phyloP scores from a whole-genome alignment of 768 basidiomycete genomes.

The Calocera viscosa region DNA sequence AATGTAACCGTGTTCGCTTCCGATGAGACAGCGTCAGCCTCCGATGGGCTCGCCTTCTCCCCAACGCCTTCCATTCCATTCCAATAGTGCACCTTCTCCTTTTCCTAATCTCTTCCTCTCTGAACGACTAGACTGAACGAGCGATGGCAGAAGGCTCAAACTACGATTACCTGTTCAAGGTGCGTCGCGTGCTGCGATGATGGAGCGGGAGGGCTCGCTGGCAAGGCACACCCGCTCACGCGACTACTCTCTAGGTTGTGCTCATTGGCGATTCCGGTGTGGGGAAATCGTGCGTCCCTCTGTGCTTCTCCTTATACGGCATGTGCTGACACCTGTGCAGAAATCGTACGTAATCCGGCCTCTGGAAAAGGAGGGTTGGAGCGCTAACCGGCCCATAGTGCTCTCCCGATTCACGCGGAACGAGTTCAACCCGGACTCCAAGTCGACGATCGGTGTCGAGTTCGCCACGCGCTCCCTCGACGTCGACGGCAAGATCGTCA shows the following conservation, averaged over 20 bases:
- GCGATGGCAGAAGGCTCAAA: constrained; percentile 93
- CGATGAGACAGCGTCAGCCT: constrained; percentile 6
- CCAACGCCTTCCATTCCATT: not conserved
- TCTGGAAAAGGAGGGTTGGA: not conserved
- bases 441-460: constrained; percentile 40
- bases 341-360: constrained; percentile 42
- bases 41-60: not conserved
- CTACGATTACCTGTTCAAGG: constrained; percentile 99
- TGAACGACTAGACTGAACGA: constrained; percentile 8
- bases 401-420: constrained; percentile 38
- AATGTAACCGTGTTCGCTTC: not conserved
- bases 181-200: constrained; percentile 25
- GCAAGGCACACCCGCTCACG: not conserved
- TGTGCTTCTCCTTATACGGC: constrained; percentile 8
- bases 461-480: constrained; percentile 35
- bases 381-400: constrained; percentile 23
- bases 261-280: constrained; percentile 98
- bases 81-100: not conserved
- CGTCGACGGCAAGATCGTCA: constrained; percentile 36
- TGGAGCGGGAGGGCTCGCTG: not conserved
- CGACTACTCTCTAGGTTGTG: constrained; percentile 53
- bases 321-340: constrained; percentile 26
- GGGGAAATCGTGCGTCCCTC: constrained; percentile 84
- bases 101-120: not conserved
- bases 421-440: constrained; percentile 38